Base-by-base conservation (phyloP, 2,329 filamentous ascomycete genomes). In the Alternaria ethzedia region DNA sequence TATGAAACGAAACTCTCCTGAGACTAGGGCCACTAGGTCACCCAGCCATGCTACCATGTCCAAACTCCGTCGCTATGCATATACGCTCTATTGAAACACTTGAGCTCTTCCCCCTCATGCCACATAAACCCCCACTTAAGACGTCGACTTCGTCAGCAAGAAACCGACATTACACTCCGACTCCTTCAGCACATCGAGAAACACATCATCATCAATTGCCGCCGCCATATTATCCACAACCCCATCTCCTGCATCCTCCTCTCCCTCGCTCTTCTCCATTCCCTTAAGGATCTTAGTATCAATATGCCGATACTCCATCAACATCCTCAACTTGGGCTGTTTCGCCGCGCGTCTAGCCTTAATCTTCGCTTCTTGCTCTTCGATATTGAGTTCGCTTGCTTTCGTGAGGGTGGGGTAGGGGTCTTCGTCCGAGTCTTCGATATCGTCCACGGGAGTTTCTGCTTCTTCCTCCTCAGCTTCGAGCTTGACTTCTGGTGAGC, bases 251-350 rank as follows among this genome's bases (percentile, higher is more conserved):
- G 26, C 47, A 7, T 51, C 45, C 7, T 47, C 54, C 0, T 23
- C 43, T 9, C 54, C 50, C 2, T 52, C 45, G 2, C 45, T 43
- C 8, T 57, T 62, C 6, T 15, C 30, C 15, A 44, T 66, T 5
- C 61, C 57, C 45, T 72, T 71, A 4, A 80, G 59, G 12, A 70
- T 59, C 17, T 70, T 76, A 9, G 77, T 72, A 56, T 87, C 83
- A 32, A 88, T 79, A 70, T 88, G 86, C 7, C 76, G 76, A 67
- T 87, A 88, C 62, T 84, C 80, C 86, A 88, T 87, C 47, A 88
- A 72, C 64, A 84, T 83, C 49, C 79, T 72, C 77, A 86, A 78
- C 67, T 84, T 86, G 2, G 76, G 78, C 57, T 80, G 79, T 28
- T 75, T 58, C 59, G 76, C 68, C 76, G 79, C 55, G 57, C 74